Base-by-base conservation (phyloP, 768 basidiomycete genomes). In the Chiua virens region DNA sequence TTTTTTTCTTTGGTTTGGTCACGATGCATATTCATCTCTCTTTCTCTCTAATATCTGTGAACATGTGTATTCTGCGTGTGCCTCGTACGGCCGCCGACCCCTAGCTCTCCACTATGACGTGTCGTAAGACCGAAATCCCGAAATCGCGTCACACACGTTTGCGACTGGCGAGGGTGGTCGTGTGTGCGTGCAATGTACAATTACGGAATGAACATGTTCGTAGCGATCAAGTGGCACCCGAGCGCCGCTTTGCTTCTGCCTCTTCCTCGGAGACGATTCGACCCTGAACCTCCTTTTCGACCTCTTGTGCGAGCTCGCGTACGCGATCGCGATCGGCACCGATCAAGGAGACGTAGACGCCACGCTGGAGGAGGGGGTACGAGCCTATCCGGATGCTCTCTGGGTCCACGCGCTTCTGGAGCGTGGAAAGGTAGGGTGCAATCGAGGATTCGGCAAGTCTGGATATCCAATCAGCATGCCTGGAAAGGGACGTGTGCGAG, bases 321-420 rank as follows among this genome's bases (percentile, higher is more conserved):
- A 89, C 69, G 55, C 77, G 75, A 25, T 73, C 65, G 55, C 71
- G 72, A 42, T 75, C 61, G 25, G 60, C 66, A 5, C 80, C 83
- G 54, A 83, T 84, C 53, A 84, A 70, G 36, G 79, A 79, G 23
- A 87, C 83, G 49, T 83, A 85, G 9, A 87, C 87, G 15, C 86
- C 86, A 38, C 66, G 69, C 49, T 70, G 61, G 42, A 85, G 66
- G 25, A 81, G 75, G 25, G 86, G 84, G 69, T 89, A 92, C 28
- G 86, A 89, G 37, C 94, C 88, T 18, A 95, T 79, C 64, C 89
- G 85, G 42, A 98, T 82, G 11, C 85, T 87, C 42, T 90, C 87
- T 3, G 77, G 71, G 61, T 78, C 81, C 3, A 92, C 80, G 44
- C 89, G 83, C 35, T 79, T 77, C 63, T 90, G 87, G 1, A 98